Base-by-base conservation (phyloP, 2,329 filamentous ascomycete genomes). In the Beauveria pseudobassiana region DNA sequence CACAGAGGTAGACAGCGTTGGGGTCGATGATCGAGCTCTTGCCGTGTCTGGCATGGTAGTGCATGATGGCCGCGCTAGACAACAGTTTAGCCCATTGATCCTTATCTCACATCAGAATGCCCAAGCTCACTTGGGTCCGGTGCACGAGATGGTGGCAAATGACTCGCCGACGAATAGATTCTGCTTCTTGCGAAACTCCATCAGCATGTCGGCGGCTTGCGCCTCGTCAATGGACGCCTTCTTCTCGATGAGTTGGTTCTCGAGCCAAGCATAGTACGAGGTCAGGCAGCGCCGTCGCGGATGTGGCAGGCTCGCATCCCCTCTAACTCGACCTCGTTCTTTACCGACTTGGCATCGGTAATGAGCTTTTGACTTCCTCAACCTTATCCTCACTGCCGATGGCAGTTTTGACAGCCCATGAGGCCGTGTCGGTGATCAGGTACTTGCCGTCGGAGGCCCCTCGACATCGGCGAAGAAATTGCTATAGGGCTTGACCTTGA, bases 231-330 rank as follows among this genome's bases (percentile, higher is more conserved):
- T 75, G 4, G 78, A 82, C 1, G 82, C 82, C 64, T 89, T 88
- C 73, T 93, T 87, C 66, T 81, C 84, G 63, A 90, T 72, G 26
- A 99, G 79, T 70, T 97, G 88, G 69, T 97, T 85, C 74, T 99
- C 95, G 3, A 99, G 82, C 95, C 95, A 99, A 14, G 95, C 91
- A 73, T 99, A 97, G 73, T 92, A 99, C 72, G 96, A 87, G 61
- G 86, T 93, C 64, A 98, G 76, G 95, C 93, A 52, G 91, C 92
- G 52, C 95, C 95, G 70, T 99, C 95, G 65, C 95, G 87, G 67
- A 98, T 86, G 72, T 99, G 95, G 71, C 95, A 98, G 62, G 89
- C 85, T 64, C 92, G 85, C 95, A 99, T 98, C 64, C 95, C 95
- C 68, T 91, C 86, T 50, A 97, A 78, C 73, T 99, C 95, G 0